Evolutionary conservation across 2,329 filamentous ascomycete species (phyloP), one percentile per base, ranked within the genome.

Genomic region (Aciculosporium take): DNA sequence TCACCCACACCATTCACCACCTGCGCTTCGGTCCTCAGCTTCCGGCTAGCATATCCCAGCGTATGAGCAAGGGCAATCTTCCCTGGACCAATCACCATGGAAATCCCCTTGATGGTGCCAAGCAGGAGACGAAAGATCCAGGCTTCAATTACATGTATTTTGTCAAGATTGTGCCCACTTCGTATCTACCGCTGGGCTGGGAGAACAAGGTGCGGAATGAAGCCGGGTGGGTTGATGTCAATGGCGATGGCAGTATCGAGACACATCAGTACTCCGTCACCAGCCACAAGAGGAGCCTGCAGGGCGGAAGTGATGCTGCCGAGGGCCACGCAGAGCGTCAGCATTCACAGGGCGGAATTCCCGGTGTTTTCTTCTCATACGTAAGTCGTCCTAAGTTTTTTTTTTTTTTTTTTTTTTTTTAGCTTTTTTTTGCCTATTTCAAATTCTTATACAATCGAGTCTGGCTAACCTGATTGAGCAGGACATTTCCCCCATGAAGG

Each of bases 401-500:
- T 20, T 8, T 13, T 5, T 8, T 9, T 2, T 7, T 18, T 13
- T 12, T 12, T 23, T 13, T 15, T n/a, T 4, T 12, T 7, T 9
- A 13, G n/a, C 28, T 37, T 13, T 15, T 9, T 9, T 20, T 8
- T 13, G 7, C 5, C 8, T 2, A n/a, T 18, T 13, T 12, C n/a
- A 31, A 15, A 21, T n/a, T 4, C 12, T 7, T 9, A 13, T 3
- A 13, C 12, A 3, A 9, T 23, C 10, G 5, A 21, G n/a, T 15
- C 5, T 3, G 9, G 41, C 43, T 47, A 27, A 47, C 28, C 25
- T 6, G 13, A 7, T 9, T 23, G 10, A 12, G 9, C 21, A 88
- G 83, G 91, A 98, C 54, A 98, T 98, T 60, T 96, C 89, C 2
- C 91, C 91, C 5, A 98, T 98, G 91, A 98, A 96, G 67, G 89